Evolutionary conservation across 2,329 filamentous ascomycete species (phyloP), one percentile per base, ranked within the genome.

Genomic region (Ophiostoma piceae): DNA sequence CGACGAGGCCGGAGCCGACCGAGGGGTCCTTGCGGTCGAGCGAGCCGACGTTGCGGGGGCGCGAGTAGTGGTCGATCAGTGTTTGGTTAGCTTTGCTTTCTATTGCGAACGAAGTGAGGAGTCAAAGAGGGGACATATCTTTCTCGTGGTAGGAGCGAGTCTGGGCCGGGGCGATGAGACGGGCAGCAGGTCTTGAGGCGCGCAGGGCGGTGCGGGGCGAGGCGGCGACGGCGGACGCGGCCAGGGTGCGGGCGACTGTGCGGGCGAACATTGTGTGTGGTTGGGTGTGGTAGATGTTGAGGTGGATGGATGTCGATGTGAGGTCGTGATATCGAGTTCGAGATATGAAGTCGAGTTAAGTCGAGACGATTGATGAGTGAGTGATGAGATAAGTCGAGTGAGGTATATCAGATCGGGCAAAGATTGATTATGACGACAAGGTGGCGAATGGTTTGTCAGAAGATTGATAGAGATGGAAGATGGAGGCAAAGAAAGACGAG

Each of bases 1-100:
- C 88, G 54, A 97, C 94, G 69, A 97, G 90, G 62, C 94, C 94
- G 22, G 94, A 96, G 74, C 94, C 94, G 72, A 97, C 94, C 74
- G 95, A 91, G 70, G 81, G 79, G 74, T 95, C 92, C 73, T 87
- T 87, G 84, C 96, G 96, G 79, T 84, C 81, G 78, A 86, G 81
- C 71, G 84, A 85, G 69, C 84, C 84, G 72, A 85, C 84, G 74
- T 86, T 86, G 71, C 84, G 84, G 35, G 74, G 74, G 37, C 73
- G 73, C 5, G 71, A 73, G 73, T 75, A 75, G 73, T 75, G 74
- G 72, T 75, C 74, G 69, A 75, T 74, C 73, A 75, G 74, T 74
- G 22, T 32, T 16, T 12, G 12, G 67, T 70, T 69, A 69, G 70
- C 62, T 35, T 35, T 35, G 32, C 3, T 35, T 35, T 35, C 32